phyloP scores from a whole-genome alignment of 2,329 filamentous ascomycete species.

The Hirsutella minnesotensis region DNA sequence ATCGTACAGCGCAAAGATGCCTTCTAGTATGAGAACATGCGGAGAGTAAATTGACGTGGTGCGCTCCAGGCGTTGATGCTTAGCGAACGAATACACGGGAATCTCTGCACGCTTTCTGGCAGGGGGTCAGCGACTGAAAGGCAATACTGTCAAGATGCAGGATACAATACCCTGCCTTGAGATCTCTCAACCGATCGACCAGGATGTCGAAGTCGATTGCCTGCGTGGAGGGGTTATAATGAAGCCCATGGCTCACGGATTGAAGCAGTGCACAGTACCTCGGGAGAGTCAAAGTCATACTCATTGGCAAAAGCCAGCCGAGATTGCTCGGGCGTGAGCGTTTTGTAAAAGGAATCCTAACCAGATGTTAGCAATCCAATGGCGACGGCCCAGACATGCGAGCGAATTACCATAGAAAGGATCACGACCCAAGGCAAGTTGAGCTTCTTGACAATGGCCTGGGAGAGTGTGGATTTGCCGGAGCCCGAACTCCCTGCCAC shows the following conservation, averaged over 20 bases:
- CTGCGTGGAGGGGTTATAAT: constrained; percentile 16
- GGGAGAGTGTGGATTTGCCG: constrained; percentile 82
- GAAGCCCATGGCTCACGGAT: background rate
- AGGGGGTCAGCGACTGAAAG: background rate
- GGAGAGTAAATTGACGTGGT: constrained; percentile 92
- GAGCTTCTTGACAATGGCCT: constrained; percentile 79
- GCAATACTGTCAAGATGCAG: background rate
- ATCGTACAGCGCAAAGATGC: constrained; percentile 91
- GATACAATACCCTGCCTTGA: constrained; percentile 73
- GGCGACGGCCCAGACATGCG: background rate
- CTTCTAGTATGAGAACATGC: constrained; percentile 88
- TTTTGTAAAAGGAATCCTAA: constrained; percentile 98
- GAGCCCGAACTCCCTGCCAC: constrained; percentile 93
- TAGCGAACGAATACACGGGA: constrained; percentile 87
- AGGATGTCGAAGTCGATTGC: constrained; percentile 91
- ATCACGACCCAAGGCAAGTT: constrained; percentile 98
- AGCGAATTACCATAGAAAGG: constrained; percentile 65
- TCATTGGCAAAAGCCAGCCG: constrained; percentile 76
- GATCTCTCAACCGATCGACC: constrained; percentile 64
- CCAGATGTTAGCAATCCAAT: constrained; percentile 10
- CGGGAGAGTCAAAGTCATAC: constrained; percentile 90
- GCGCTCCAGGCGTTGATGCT: constrained; percentile 68
- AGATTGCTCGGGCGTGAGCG: constrained; percentile 66
- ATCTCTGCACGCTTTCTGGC: constrained; percentile 75
- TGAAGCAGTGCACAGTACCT: constrained; percentile 34